phyloP scores from a whole-genome alignment of 345 rosid species.

The Tarenaya hassleriana region DNA sequence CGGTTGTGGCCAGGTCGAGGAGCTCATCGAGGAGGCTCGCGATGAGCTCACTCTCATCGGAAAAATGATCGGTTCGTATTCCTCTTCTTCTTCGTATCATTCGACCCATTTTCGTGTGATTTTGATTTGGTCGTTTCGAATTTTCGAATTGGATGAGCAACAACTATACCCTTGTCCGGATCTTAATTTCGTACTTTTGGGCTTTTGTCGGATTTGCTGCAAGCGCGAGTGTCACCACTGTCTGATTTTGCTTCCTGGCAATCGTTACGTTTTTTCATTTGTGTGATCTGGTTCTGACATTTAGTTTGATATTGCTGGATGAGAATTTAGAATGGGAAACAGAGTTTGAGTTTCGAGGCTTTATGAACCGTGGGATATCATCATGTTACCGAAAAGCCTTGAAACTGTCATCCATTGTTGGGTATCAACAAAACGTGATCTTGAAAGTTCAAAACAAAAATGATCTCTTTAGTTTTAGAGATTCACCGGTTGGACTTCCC shows the following conservation, averaged over 20 bases:
- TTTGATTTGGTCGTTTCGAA: too few relatives aligned
- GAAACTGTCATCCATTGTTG: not conserved
- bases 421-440: not conserved
- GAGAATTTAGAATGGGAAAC: not conserved
- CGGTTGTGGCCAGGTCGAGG: conserved; percentile 97
- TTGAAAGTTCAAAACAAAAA: not conserved
- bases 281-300: too few relatives aligned
- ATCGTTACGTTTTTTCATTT: too few relatives aligned
- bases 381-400: not conserved
- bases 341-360: conserved; percentile 14
- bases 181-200: not conserved
- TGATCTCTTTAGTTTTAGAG: not conserved
- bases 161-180: not conserved
- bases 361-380: not conserved
- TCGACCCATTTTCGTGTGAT: not conserved
- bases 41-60: conserved; percentile 90
- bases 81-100: not conserved
- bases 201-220: not conserved
- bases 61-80: conserved; percentile 81
- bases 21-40: conserved; percentile 88
- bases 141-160: too few relatives aligned
- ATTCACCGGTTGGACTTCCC: not conserved
- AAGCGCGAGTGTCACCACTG: not conserved
- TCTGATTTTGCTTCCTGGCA: not conserved
- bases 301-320: not conserved